A percentile compares a stretch with the other conserved stretches of the same genome.
Conservation (phyloP, 139 green algal genomes). For the Spirogloea muscicola region DNA sequence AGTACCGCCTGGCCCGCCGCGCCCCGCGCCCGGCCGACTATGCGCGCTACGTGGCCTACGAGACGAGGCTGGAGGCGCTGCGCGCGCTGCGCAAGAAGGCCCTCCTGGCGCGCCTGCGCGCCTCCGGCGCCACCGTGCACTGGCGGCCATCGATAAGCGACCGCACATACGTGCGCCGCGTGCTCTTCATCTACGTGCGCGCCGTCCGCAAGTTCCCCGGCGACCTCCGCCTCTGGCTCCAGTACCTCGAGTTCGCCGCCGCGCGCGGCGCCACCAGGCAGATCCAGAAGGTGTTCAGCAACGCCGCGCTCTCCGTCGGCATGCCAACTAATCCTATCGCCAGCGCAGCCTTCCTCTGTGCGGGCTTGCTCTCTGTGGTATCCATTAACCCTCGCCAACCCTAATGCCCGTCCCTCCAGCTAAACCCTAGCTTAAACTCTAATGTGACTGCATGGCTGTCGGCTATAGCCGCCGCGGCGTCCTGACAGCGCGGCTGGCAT, state of each 20-base stretch:
- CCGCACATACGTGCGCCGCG: slow-evolving; percentile 61
- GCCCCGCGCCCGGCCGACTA: background rate
- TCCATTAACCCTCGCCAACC: no score
- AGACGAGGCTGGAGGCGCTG: slow-evolving; percentile 47
- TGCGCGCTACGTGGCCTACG: slow-evolving; percentile 50
- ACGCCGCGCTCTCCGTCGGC: no score
- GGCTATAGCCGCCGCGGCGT: no score
- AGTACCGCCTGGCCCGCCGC: no score
- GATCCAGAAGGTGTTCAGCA: slow-evolving; percentile 50
- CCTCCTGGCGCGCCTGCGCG: slow-evolving; percentile 3
- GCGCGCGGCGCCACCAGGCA: slow-evolving; percentile 5
- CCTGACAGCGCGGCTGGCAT: no score
- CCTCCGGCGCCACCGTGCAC: background rate
- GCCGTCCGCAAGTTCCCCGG: slow-evolving; percentile 79
- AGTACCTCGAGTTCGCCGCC: slow-evolving; percentile 70
- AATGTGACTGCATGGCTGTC: no score
- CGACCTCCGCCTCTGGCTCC: slow-evolving; percentile 79
- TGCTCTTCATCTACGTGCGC: slow-evolving; percentile 88
- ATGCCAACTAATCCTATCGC: no score
- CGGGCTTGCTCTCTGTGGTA: no score
- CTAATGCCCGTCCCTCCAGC: no score
- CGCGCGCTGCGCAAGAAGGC: slow-evolving; percentile 42
- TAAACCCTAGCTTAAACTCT: no score
- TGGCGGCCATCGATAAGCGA: slow-evolving; percentile 51
- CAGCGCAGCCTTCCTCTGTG: no score